Evolutionary conservation across 202 grass and related monocot species (phyloP).

Genomic region (Panicum hallii): DNA sequence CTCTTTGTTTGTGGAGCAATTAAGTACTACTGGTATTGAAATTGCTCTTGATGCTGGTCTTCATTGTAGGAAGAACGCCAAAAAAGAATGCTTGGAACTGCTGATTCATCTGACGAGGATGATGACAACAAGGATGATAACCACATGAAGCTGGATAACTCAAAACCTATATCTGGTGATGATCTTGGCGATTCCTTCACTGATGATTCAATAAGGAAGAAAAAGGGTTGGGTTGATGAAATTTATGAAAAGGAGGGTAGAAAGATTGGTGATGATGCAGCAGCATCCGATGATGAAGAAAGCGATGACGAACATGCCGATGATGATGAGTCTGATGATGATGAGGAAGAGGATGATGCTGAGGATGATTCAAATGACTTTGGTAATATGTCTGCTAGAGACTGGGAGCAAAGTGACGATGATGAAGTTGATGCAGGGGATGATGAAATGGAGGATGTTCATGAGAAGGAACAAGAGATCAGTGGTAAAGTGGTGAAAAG

Average conservation of each 20-base stretch:
- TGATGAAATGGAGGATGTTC: slow-evolving; percentile 57
- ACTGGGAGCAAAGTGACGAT: slow-evolving; percentile 93
- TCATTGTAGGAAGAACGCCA: slow-evolving; percentile 72
- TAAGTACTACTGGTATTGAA: slow-evolving; percentile 28
- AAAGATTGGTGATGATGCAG: slow-evolving; percentile 51
- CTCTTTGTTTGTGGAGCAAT: slow-evolving; percentile 1
- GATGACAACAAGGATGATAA: slow-evolving; percentile 45
- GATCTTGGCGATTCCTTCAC: slow-evolving; percentile 93
- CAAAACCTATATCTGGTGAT: slow-evolving; percentile 83
- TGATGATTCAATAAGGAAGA: slow-evolving; percentile 45
- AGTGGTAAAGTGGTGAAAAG: slow-evolving; percentile 46
- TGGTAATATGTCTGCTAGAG: slow-evolving; percentile 65
- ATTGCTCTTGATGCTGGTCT: slow-evolving; percentile 40
- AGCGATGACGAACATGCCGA: slow-evolving; percentile 48
- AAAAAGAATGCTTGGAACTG: slow-evolving; percentile 80
- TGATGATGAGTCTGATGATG: slow-evolving; percentile 41
- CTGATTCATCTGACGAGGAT: slow-evolving; percentile 73
- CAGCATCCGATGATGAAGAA: slow-evolving; percentile 62
- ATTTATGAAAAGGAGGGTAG: slow-evolving; percentile 68
- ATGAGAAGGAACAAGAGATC: slow-evolving; percentile 55
- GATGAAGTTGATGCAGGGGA: slow-evolving; percentile 67
- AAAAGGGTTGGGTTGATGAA: slow-evolving; percentile 72
- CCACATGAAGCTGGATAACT: slow-evolving; percentile 47
- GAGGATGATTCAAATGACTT: slow-evolving; percentile 61
- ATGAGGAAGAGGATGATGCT: slow-evolving; percentile 44